Evolutionary conservation across 495 filamentous ascomycete species (phyloP).

Genomic region (Aspergillus baeticus): DNA sequence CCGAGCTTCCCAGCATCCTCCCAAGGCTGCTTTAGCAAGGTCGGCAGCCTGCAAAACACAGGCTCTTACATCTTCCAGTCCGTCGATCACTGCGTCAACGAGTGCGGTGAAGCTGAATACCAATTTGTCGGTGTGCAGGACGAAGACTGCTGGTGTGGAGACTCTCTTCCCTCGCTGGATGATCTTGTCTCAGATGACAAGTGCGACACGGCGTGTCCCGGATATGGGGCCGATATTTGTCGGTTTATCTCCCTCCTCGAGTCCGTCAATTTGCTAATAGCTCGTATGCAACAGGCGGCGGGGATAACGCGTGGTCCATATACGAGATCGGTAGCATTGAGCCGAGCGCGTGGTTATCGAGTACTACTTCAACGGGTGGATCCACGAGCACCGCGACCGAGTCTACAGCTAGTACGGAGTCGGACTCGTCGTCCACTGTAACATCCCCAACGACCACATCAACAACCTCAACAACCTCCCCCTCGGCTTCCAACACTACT

Average conservation of each 20-base stretch:
- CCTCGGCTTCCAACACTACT: background rate
- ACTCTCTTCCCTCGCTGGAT: background rate
- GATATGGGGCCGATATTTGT: conserved; percentile 2
- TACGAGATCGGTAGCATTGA: background rate
- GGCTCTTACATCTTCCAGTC: conserved; percentile 2
- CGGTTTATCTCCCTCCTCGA: background rate
- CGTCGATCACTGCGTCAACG: background rate
- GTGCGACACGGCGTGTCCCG: conserved; percentile 1
- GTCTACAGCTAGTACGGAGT: background rate
- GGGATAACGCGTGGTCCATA: background rate
- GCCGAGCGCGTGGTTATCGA: background rate
- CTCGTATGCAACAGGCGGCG: background rate
- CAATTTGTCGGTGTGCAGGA: background rate
- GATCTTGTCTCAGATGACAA: background rate
- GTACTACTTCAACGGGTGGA: background rate
- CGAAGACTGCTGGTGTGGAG: conserved; percentile 7
- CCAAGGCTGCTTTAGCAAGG: conserved; percentile 3
- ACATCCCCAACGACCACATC: background rate
- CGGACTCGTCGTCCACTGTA: background rate
- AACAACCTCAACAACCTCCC: background rate
- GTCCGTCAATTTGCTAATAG: background rate
- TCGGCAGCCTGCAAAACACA: background rate
- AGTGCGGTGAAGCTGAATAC: background rate
- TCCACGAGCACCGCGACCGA: too few species aligned
- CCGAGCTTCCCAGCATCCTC: too few species aligned